phyloP scores from a whole-genome alignment of 805 yeast species.

The Candida nitratophila region DNA sequence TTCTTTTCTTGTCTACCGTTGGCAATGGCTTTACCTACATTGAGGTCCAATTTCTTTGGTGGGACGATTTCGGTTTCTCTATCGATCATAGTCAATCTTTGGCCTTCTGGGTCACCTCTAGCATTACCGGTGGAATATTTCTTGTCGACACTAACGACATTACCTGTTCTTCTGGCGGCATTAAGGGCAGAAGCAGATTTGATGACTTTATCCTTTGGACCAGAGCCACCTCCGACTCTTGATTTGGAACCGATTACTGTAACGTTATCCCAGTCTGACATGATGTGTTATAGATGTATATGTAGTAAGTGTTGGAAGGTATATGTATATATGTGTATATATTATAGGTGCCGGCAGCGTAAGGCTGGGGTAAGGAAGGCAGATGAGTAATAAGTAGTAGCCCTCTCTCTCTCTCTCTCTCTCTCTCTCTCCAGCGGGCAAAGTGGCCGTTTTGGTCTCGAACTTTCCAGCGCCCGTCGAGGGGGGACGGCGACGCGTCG shows the following conservation, averaged over 20 bases:
- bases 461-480: no score
- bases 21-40: slow-evolving; percentile 83
- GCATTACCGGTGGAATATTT: slow-evolving; percentile 70
- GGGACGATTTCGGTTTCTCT: slow-evolving; percentile 90
- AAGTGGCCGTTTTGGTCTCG: no score
- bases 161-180: slow-evolving; percentile 91
- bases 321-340: not conserved
- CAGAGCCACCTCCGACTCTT: slow-evolving; percentile 72
- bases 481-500: no score
- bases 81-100: slow-evolving; percentile 87
- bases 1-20: slow-evolving; percentile 83
- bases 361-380: no score
- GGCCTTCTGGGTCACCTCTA: slow-evolving; percentile 79
- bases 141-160: slow-evolving; percentile 86
- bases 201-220: slow-evolving; percentile 82
- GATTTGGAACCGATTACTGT: slow-evolving; percentile 87
- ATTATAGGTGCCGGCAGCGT: no score
- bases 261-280: slow-evolving; percentile 85
- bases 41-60: slow-evolving; percentile 77
- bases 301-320: not conserved
- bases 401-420: no score
- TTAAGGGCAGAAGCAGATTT: slow-evolving; percentile 72
- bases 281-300: no score
- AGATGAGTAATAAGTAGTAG: no score
- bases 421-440: no score